Evolutionary conservation across 2,329 filamentous ascomycete genomes (phyloP), one percentile per base, ranked within the genome.

Genomic region (Chaetomium sp.): DNA sequence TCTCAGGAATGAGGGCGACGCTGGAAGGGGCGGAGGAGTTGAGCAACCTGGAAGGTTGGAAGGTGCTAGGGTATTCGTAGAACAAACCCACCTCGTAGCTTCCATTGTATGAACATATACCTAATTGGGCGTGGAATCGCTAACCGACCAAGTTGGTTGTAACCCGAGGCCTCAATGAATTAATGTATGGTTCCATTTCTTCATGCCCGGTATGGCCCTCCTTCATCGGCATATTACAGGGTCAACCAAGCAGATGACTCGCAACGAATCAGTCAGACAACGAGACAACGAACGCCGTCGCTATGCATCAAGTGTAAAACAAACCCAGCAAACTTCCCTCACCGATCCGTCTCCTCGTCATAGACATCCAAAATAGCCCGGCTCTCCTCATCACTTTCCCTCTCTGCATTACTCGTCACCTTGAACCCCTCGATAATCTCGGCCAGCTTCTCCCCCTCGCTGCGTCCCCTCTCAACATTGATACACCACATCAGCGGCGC

Each of bases 401-500:
- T 67, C 69, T 59, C 49, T 13, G 27, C 38, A 2, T 58, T 56
- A 42, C 57, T 63, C 8, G 50, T 63, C 16, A 64, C 70, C 69
- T 80, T 82, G 60, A 83, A 81, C 0, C 82, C 84, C 64, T 87
- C 83, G 57, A 89, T 85, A 8, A 82, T 74, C 64, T 84, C 82
- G 0, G 89, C 87, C 63, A 93, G 78, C 70, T 81, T 85, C 69
- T 84, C 81, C 1, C 89, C 90, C 72, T 92, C 90, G 54, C 79
- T 77, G 77, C 87, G 91, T 12, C 91, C 91, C 45, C 91, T 83
- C 60, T 96, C 91, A 10, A 96, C 91, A 75, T 97, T 84, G 42
- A 99, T 91, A 62, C 92, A 85, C 74, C 88, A 90, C 77, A 98
- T 91, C 58, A 98, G 80, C 1, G 93, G 92, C 19, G 93, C 88